Base-by-base conservation (phyloP, 2,329 filamentous ascomycete genomes). In the Lecanicillium sp. region DNA sequence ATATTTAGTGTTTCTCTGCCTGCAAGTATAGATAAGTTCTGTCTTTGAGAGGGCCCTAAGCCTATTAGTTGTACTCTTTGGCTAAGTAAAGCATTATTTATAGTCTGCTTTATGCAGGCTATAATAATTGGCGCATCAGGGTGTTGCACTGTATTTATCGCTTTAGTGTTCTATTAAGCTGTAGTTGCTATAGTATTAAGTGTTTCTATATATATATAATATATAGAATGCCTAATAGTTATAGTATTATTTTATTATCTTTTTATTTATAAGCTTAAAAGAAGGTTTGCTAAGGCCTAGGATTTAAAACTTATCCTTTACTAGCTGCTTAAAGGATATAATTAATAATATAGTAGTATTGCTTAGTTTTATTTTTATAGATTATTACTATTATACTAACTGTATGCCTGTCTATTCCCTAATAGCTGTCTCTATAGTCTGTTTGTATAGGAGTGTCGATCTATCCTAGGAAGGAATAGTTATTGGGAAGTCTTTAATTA, bases 401-500 rank as follows among this genome's bases (percentile, higher is more conserved):
- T n/a, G 27, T 17, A 36, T 31, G 6, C 28, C 14, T 4, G 33
- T 36, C 6, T 36, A 19, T 5, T 40, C 20, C 11, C 31, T 40
- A 13, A 32, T 35, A 5, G 38, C 33, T 18, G 17, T 32, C 14
- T 31, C 19, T 2, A 40, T 10, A 3, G 29, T 35, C 6, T 17
- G 8, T 11, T 40, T 18, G 19, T 40, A 40, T 25, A 36, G 25
- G 5, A 36, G 17, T 13, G 29, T 19, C 4, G 33, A 36, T 27
- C 38, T 15, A 14, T 36, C 38, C 19, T 20, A 36, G 5, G 38
- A 40, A 2, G 13, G 9, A 11, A 40, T 36, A 11, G 27, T 27
- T 10, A n/a, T 25, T 11, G 33, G 38, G 32, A 40, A 36, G 6
- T 40, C 28, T 17, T 32, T 36, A 5, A 40, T 18, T 6, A 35